These are phyloP conservation scores for Luvunga scandens DNA, from an alignment of 345 rosid species.

Conservation along the genomic window DNA sequence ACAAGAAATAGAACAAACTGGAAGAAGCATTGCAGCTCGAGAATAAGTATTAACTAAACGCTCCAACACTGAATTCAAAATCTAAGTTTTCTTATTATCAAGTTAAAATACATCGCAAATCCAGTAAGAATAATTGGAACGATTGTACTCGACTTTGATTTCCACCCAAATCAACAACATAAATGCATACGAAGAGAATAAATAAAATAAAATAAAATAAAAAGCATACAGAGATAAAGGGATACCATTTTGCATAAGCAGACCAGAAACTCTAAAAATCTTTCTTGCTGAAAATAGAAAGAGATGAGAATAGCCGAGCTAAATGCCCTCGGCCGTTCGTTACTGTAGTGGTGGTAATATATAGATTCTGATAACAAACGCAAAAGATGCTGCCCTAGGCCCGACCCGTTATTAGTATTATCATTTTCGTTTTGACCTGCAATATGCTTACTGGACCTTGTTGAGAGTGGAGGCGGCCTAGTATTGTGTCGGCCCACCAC, in stretches of 20 bases:
- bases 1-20: not conserved
- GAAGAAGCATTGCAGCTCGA: not conserved
- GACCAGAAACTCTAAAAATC: slow-evolving; percentile 7
- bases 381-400: slow-evolving; percentile 4
- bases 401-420: not conserved
- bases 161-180: not conserved
- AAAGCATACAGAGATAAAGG: not conserved
- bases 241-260: slow-evolving; percentile 19
- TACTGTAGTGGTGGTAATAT: not conserved
- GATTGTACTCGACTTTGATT: no score
- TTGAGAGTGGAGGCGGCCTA: not conserved
- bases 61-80: not conserved
- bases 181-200: not conserved
- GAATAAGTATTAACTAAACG: no score
- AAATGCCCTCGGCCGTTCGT: not conserved
- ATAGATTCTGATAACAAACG: not conserved
- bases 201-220: not conserved
- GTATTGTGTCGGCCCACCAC: not conserved
- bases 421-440: no score
- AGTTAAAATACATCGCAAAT: not conserved
- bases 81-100: not conserved
- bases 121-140: no score
- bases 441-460: no score
- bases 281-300: not conserved
- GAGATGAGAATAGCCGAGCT: not conserved